phyloP scores from a whole-genome alignment of 805 yeast species.

The Metschnikowia gruessii region DNA sequence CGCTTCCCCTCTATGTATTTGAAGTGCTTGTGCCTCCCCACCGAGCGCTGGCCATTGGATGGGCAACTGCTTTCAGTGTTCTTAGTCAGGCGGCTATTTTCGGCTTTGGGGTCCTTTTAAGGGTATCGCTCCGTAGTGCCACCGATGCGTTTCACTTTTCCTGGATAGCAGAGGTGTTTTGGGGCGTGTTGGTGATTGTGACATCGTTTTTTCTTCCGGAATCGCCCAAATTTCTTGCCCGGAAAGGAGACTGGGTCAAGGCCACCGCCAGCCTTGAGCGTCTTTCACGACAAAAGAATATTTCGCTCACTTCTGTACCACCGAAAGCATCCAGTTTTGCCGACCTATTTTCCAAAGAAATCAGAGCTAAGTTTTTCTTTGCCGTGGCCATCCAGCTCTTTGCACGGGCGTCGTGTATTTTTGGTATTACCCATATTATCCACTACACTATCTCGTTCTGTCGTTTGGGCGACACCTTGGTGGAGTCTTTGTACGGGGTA shows the following conservation, averaged over 20 bases:
- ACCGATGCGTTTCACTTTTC: conserved; percentile 12
- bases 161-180: conserved; percentile 13
- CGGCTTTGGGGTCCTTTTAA: conserved; percentile 7
- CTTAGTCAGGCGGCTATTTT: conserved; percentile 9
- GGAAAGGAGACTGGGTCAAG: conserved; percentile 12
- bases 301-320: conserved; percentile 7
- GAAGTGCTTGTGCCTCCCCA: conserved; percentile 27
- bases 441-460: conserved; percentile 14
- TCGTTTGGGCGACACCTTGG: conserved; percentile 6
- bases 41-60: conserved; percentile 21
- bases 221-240: conserved; percentile 11
- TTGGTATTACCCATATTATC: conserved; percentile 7
- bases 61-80: conserved; percentile 5
- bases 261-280: conserved; percentile 10
- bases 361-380: conserved; percentile 1
- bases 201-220: conserved; percentile 14
- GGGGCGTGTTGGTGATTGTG: conserved; percentile 11
- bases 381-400: conserved; percentile 11
- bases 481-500: conserved; percentile 9
- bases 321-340: neutral
- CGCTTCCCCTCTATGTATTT: conserved; percentile 32
- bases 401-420: conserved; percentile 6
- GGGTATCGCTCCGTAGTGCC: neutral
- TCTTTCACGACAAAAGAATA: conserved; percentile 4
- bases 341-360: conserved; percentile 1